Percentiles rank a stretch among this genome's conserved stretches.
Conservation (phyloP, 192 early-diverging fungal species). For the Linnemannia schmuckeri region DNA sequence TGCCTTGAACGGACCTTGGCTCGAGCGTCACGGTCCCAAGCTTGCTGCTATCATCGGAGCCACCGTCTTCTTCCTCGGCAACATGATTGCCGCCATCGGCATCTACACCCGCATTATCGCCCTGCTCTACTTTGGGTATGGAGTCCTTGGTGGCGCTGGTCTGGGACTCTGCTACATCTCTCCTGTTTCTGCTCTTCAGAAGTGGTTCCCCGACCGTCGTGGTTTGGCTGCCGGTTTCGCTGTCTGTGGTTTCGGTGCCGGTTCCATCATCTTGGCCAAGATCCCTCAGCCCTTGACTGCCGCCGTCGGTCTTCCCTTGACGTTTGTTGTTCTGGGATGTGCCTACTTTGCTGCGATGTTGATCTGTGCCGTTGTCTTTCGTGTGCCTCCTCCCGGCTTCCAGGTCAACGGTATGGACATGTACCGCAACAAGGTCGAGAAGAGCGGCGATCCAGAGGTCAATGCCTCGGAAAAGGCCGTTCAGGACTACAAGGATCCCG, state of each 20-base stretch:
- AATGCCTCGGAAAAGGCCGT: constrained; percentile 14
- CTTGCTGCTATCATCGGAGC: constrained; percentile 61
- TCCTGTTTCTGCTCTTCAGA: constrained; percentile 68
- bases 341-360: constrained; percentile 71
- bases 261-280: constrained; percentile 73
- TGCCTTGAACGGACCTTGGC: constrained; percentile 68
- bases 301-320: constrained; percentile 61
- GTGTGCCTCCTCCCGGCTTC: constrained; percentile 74
- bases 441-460: constrained; percentile 1
- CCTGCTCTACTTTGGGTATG: constrained; percentile 73
- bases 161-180: constrained; percentile 72
- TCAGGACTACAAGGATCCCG: constrained; percentile 48
- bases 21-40: constrained; percentile 66
- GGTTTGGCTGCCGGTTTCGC: constrained; percentile 72
- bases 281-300: constrained; percentile 71
- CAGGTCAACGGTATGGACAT: constrained; percentile 71
- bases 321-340: constrained; percentile 74
- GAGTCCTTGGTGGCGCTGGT: constrained; percentile 68
- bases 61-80: constrained; percentile 63
- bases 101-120: constrained; percentile 61
- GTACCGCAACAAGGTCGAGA: constrained; percentile 42
- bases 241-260: constrained; percentile 82
- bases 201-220: constrained; percentile 70
- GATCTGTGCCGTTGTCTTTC: constrained; percentile 61
- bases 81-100: constrained; percentile 67